Base-by-base conservation (phyloP, 306 rosid species). In the Arachis stenosperma region DNA sequence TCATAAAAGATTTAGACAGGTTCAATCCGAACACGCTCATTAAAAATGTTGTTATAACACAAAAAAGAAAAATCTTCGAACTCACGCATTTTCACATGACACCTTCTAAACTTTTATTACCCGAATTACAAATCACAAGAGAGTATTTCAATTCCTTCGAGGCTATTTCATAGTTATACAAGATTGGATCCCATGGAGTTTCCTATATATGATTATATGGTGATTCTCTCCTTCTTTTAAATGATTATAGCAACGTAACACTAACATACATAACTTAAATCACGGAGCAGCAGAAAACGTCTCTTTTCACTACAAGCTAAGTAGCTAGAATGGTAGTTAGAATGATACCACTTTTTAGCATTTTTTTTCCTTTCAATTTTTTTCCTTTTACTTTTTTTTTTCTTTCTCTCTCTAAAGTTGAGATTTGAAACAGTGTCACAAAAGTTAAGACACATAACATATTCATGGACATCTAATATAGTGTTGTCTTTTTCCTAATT, bases 251-350 rank as follows among this genome's bases (percentile, higher is more conserved):
- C 85, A 66, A 22, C 41, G 37, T 33, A 33, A 33, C 37, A 4
- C 1, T 22, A 22, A 22, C 27, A 33, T 2, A 33, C 37, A 41
- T 40, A 46, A 78, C 89, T 79, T 70, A 44, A 80, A 80, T 87
- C 87, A 87, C 91, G 90, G 92, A 69, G 22, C 14, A 7, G 83
- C 56, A 60, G 67, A 77, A 13, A 67, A 30, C 74, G 69, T 73
- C 71, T 81, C 74, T 78, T 81, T 75, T 50, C 69, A 52, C 58
- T 62, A 65, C 81, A 73, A 69, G 61, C 70, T 80, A 78, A 69
- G 57, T 74, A 69, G 81, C 71, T 84, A 76, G 76, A 6, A 36
- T 66, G 75, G 78, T 84, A 58, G 86, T 84, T 82, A 67, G 70
- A 64, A 47, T 75, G 39, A 75, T 61, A 57, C 63, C 71, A 39